Base-by-base conservation (phyloP, 768 basidiomycete species). In the Hemileccinum impolitum region DNA sequence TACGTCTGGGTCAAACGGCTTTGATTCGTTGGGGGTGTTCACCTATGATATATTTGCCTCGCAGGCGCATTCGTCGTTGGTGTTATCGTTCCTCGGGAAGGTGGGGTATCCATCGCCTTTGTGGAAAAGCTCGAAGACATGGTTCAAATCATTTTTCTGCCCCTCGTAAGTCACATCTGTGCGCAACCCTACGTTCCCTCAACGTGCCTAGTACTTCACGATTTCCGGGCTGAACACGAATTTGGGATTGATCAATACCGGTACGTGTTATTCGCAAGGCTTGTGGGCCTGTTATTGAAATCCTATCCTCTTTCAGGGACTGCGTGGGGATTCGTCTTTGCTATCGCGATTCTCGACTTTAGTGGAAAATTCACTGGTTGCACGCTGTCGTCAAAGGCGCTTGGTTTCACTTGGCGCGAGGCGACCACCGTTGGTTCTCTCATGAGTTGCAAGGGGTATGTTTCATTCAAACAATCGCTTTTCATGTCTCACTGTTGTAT, bases 81-180 rank as follows among this genome's bases (percentile, higher is more conserved):
- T 1, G 61, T 85, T 35, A 81, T 89, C 55, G 84, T 98, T 11
- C 95, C 96, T 4, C 83, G 92, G 13, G 87, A 94, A 58, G 90
- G 90, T 1, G 86, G 86, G 1, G 80, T 98, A 38, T 82, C 88
- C 3, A 90, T 94, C 38, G 75, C 83, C 0, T 72, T 98, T 25
- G 92, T 90, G 0, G 91, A 95, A 60, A 97, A 95, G 66, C 72
- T 98, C 26, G 96, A 99, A 70, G 95, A 97, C 68, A 84, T 95
- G 79, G 89, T 94, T 3, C 72, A 90, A 0, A 85, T 94, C 51
- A 83, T 95, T 37, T 94, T 96, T 70, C 68, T 97, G 10, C 94
- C 94, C 13, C 70, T 95, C 34, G 89, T 90, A 54, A 61, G 85
- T 55, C 30, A 13, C 7, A 32, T n/a, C 1, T 14, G 8, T 18